Percentiles rank a stretch among this genome's conserved stretches.
These are phyloP conservation scores for Neurospora hispaniola DNA, from an alignment of 495 filamentous ascomycete genomes.

Conservation along the genomic window DNA sequence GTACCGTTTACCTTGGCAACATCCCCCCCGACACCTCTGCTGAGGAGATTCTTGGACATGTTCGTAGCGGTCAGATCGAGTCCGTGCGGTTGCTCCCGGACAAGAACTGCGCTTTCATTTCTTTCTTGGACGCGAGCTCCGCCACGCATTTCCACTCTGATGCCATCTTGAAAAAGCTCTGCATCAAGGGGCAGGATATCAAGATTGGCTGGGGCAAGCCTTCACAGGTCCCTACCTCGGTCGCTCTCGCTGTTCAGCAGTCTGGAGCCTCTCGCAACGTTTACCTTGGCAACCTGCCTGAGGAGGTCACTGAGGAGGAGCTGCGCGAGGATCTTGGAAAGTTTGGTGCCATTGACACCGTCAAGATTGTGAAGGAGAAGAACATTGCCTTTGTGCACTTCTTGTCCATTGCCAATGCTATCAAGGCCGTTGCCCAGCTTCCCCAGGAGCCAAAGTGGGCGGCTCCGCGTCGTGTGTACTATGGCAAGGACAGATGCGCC, in stretches of 20 bases:
- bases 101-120: constrained; percentile 99
- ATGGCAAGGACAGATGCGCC: constrained; percentile 95
- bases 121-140: constrained; percentile 91
- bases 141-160: constrained; percentile 99
- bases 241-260: constrained; percentile 92
- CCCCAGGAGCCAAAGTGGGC: constrained; percentile 97
- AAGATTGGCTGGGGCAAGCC: constrained; percentile 99
- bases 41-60: constrained; percentile 94
- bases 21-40: constrained; percentile 97
- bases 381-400: constrained; percentile 97
- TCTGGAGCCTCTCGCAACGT: constrained; percentile 97
- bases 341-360: constrained; percentile 91
- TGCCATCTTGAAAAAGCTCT: constrained; percentile 97
- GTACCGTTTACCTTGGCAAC: constrained; percentile 95
- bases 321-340: constrained; percentile 91
- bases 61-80: constrained; percentile 96
- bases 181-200: constrained; percentile 96
- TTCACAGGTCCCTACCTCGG: constrained; percentile 94
- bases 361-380: constrained; percentile 98
- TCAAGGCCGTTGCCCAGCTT: constrained; percentile 96
- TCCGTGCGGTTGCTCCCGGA: constrained; percentile 91
- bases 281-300: constrained; percentile 86
- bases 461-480: constrained; percentile 87
- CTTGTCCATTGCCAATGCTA: constrained; percentile 92
- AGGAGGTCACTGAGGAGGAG: constrained; percentile 84